Evolutionary conservation across 495 filamentous ascomycete species (phyloP), one percentile per base, ranked within the genome.

Genomic region (Penicillium cataractarum): DNA sequence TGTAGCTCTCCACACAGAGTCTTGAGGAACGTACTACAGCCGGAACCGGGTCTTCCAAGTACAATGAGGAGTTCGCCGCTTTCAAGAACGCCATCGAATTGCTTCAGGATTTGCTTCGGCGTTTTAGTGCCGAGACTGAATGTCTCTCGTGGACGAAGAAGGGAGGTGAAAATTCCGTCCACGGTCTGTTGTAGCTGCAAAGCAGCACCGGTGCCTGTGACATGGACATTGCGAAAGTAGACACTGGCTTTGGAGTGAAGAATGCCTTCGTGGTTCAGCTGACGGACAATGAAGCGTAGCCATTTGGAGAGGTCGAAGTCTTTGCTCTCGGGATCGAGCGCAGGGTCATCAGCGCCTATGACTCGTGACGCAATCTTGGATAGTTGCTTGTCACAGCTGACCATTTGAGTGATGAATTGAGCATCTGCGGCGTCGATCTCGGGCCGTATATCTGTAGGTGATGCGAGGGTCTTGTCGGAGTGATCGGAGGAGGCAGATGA

Each of bases 21-120:
- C 58, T 78, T 78, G 15, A 78, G 53, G 22, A 80, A 73, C 0
- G 77, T 80, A 0, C 73, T 72, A 40, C 77, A 80, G 6, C 77
- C 77, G 61, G 71, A 75, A 6, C 77, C 77, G 0, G 77, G 77
- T 12, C 76, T 69, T 10, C 77, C 77, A 27, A 80, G 65, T 0
- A 80, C 77, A 15, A 80, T 64, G 0, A 80, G 63, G 26, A 78
- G 64, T 59, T 78, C 76, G 2, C 77, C 77, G 8, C 67, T 62
- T 27, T 75, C 58, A 0, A 79, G 50, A 3, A 76, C 29, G 4
- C 77, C 77, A 61, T 77, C 71, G 40, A 78, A 76, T 32, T 58
- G 67, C 40, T 69, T 68, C n/a, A 78, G 57, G 33, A 79, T 79
- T 17, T 52, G 50, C 22, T 48, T 48, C 3, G 44, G 44, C 3